Base-by-base conservation (phyloP, 2,329 filamentous ascomycete species). In the Calonectria hawksworthii region DNA sequence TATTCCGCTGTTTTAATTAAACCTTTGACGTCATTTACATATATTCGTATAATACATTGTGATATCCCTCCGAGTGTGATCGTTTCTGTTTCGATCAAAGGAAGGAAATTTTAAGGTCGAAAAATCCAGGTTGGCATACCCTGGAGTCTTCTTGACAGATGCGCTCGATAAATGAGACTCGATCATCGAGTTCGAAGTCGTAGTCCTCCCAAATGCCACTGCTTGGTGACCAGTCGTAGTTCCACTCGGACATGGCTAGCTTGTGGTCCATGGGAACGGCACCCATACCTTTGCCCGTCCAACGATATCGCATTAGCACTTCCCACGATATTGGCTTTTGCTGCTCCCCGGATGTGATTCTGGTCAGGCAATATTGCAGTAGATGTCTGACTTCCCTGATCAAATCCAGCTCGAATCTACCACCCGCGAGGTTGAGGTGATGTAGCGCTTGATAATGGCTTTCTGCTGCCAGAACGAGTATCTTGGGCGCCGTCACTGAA, bases 51-150 rank as follows among this genome's bases (percentile, higher is more conserved):
- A 4, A 41, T 41, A 18, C 30, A 65, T 21, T 47, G 38, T 47
- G 21, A 8, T 32, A 14, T n/a, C n/a, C n/a, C n/a, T n/a, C n/a
- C n/a, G n/a, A n/a, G n/a, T n/a, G n/a, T n/a, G n/a, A n/a, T n/a
- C n/a, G n/a, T n/a, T n/a, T n/a, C n/a, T n/a, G n/a, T n/a, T n/a
- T n/a, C n/a, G n/a, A 4, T 44, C 28, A 64, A 7, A 65, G 14
- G 38, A 65, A 26, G 16, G 38, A 47, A n/a, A 65, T 50, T 32
- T 50, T 65, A 28, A 65, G 61, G 21, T 65, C 61, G 23, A 65
- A 65, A 65, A 47, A 65, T 8, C 61, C 61, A 10, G 26, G 38
- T 28, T 65, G 61, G n/a, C 61, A 65, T 32, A 65, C 30, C 18
- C 61, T 38, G 8, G 61, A 47, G 11, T 65, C 61, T 32, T 50